Conservation (phyloP, 257 asterid species). For the Solanum chiquidenum region DNA sequence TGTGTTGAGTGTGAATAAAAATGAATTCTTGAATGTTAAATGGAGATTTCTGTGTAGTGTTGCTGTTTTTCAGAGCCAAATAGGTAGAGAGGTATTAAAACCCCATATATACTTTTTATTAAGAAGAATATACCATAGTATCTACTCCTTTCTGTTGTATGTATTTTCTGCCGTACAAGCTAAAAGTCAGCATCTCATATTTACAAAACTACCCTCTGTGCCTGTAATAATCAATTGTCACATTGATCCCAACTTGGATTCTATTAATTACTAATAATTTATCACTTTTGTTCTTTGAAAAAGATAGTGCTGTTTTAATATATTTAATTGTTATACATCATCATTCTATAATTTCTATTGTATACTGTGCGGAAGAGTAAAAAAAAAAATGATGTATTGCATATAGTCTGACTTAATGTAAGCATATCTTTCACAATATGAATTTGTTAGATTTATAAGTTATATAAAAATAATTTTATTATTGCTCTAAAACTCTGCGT, state of each 20-base stretch:
- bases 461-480: too few relatives aligned
- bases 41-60: neutral
- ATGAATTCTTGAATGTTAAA: constrained; percentile 1
- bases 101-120: neutral
- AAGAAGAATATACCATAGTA: constrained; percentile 51
- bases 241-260: neutral
- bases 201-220: neutral
- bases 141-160: constrained; percentile 1
- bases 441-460: too few relatives aligned
- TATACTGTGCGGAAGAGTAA: too few relatives aligned
- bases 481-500: too few relatives aligned
- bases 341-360: neutral
- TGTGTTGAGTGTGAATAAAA: constrained; percentile 1
- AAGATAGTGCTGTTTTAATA: neutral
- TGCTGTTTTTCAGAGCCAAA: neutral
- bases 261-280: neutral
- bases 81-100: neutral
- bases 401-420: neutral
- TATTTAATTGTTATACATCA: neutral
- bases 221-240: neutral
- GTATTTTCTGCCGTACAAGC: neutral
- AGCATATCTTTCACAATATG: neutral
- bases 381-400: neutral
- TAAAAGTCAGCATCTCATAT: neutral
- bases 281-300: neutral